A percentile compares a stretch with the other conserved stretches of the same genome.
phyloP scores from a whole-genome alignment of 768 basidiomycete genomes.

The Melanogaster broomeanus region DNA sequence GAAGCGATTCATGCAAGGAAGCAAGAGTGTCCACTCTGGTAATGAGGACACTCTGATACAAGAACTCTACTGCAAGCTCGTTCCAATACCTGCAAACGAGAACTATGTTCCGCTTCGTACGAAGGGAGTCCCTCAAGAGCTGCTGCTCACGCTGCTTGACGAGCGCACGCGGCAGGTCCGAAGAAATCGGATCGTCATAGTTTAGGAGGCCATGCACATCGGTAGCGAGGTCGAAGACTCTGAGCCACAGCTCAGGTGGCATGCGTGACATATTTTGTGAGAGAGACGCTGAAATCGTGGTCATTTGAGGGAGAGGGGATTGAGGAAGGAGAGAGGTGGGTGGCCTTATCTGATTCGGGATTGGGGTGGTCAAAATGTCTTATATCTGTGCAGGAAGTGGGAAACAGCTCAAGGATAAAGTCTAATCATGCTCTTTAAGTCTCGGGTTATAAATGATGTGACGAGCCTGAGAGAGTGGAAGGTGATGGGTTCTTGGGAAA shows the following conservation, averaged over 20 bases:
- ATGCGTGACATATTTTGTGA: slow-evolving; percentile 5
- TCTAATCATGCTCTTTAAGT: neutral
- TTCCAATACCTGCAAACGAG: slow-evolving; percentile 29
- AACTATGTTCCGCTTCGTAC: slow-evolving; percentile 19
- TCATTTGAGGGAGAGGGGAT: slow-evolving; percentile 8
- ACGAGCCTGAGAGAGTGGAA: slow-evolving; percentile 16
- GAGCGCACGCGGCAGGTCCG: slow-evolving; percentile 21
- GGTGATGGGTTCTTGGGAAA: neutral
- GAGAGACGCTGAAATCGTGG: neutral
- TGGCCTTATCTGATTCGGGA: neutral
- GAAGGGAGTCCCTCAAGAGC: slow-evolving; percentile 21
- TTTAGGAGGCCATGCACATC: slow-evolving; percentile 11
- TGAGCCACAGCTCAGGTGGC: slow-evolving; percentile 32
- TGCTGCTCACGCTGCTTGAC: slow-evolving; percentile 15
- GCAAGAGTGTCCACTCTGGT: slow-evolving; percentile 17
- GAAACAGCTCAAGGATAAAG: slow-evolving; percentile 3
- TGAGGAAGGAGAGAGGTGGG: neutral
- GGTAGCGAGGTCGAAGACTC: slow-evolving; percentile 23
- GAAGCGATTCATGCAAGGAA: slow-evolving; percentile 15
- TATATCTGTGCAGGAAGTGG: neutral
- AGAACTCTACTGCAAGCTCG: slow-evolving; percentile 18
- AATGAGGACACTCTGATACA: slow-evolving; percentile 25
- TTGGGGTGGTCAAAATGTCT: neutral
- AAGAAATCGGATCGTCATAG: slow-evolving; percentile 6
- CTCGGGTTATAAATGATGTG: slow-evolving; percentile 10